Evolutionary conservation across 2,329 filamentous ascomycete species (phyloP), one percentile per base, ranked within the genome.

Genomic region (Diaporthe vaccinii): DNA sequence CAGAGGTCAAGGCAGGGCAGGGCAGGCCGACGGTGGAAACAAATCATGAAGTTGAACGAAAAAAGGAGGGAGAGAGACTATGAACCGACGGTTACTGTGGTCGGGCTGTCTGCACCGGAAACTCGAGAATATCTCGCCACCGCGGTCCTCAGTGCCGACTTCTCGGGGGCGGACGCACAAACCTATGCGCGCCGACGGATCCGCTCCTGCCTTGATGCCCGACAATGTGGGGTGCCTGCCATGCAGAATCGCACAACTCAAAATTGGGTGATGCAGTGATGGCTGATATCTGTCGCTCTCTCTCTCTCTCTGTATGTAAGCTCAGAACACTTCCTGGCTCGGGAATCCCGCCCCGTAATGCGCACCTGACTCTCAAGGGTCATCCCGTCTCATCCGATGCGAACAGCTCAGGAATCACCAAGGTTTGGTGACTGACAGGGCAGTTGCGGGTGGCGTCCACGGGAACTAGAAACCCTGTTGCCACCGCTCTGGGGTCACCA

Each of bases 161-260:
- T 39, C 34, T 55, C 65, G 65, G 65, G 65, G 22, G 46, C 46
- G 46, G 65, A n/a, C 49, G 65, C 65, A 51, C 34, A 34, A 41
- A 55, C 62, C 49, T 39, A 39, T 39, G 17, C 28, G 46, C 49
- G 49, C 17, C 49, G 28, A 55, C 49, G 46, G 34, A 69, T 69
- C 49, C 65, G 49, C 65, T 41, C 46, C 34, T 55, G 65, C 39
- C 65, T 69, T 55, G 65, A 69, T 55, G 65, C 65, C 65, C 20
- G 65, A 69, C 22, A 15, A 34, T 39, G 49, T 55, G 41, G 46
- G 46, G 31, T 69, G 36, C 36, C n/a, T 41, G 22, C 58, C 12
- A 41, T 41, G 62, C 46, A 55, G 65, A 69, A 22, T 31, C 34
- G n/a, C n/a, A 31, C 46, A 51, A 41, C 46, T 55, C 34, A 55